Percentiles rank a stretch among this genome's conserved stretches.
phyloP scores from a whole-genome alignment of 2,329 filamentous ascomycete genomes.

The Paraphaeosphaeria minitans region DNA sequence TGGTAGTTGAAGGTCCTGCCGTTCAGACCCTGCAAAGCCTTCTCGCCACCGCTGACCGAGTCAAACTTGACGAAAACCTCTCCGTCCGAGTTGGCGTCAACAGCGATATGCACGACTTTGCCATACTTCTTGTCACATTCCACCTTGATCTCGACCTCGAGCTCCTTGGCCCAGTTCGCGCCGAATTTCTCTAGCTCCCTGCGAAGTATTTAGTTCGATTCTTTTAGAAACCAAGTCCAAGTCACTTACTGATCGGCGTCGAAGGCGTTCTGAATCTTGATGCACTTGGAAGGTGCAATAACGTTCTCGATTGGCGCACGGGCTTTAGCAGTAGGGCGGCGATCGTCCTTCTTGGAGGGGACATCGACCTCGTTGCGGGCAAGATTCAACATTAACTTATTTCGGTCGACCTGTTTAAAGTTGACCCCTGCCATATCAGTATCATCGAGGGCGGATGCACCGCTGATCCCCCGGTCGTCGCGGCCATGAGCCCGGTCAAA shows the following conservation, averaged over 20 bases:
- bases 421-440: conserved; percentile 98
- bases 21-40: conserved; percentile 96
- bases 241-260: conserved; percentile 81
- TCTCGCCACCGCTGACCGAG: conserved; percentile 91
- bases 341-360: conserved; percentile 45
- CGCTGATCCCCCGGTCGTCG: conserved; percentile 84
- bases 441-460: conserved; percentile 93
- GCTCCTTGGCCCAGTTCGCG: conserved; percentile 78
- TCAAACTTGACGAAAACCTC: conserved; percentile 99
- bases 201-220: conserved; percentile 20
- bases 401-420: conserved; percentile 99
- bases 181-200: conserved; percentile 37
- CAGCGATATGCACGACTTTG: conserved; percentile 93
- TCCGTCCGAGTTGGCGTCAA: conserved; percentile 91
- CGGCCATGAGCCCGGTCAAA: conserved; percentile 91
- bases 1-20: conserved; percentile 93
- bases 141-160: conserved; percentile 89
- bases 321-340: conserved; percentile 63
- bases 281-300: conserved; percentile 87
- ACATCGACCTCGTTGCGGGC: conserved; percentile 83
- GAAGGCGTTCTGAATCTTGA: conserved; percentile 95
- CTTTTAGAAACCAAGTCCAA: not conserved
- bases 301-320: conserved; percentile 79
- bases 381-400: conserved; percentile 98
- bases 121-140: conserved; percentile 97